Evolutionary conservation across 192 early-diverging fungal genomes (phyloP).

Genomic region (Haplosporangium gracile): DNA sequence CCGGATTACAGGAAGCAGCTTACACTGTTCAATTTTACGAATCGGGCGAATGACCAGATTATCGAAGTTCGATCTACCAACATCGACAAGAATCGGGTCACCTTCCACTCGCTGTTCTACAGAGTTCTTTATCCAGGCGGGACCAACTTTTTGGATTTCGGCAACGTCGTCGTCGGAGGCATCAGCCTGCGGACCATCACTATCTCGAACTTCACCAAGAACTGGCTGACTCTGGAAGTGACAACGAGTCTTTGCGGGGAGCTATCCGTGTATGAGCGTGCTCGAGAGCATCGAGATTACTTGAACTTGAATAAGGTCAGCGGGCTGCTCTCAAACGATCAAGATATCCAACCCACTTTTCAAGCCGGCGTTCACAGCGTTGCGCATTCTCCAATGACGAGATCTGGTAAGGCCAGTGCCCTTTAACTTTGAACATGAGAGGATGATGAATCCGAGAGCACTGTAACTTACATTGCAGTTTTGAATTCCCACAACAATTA

Average conservation of each 20-base stretch:
- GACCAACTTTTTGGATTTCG: conserved; percentile 97
- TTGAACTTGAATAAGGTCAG: conserved; percentile 21
- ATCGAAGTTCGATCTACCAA: conserved; percentile 94
- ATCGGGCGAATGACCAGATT: conserved; percentile 90
- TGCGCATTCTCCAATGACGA: neutral
- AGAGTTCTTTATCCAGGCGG: conserved; percentile 87
- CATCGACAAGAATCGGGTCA: conserved; percentile 96
- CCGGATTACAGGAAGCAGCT: conserved; percentile 98
- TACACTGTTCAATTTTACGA: conserved; percentile 91
- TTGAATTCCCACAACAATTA: neutral
- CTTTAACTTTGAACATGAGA: neutral
- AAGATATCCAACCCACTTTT: neutral
- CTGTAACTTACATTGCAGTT: neutral
- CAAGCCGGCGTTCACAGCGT: neutral
- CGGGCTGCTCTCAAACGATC: conserved; percentile 6
- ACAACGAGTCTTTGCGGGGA: conserved; percentile 61
- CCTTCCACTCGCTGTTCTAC: conserved; percentile 97
- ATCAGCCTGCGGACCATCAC: conserved; percentile 81
- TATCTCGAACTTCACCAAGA: conserved; percentile 86
- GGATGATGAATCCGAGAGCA: neutral
- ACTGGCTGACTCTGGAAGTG: conserved; percentile 60
- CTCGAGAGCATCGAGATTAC: conserved; percentile 34
- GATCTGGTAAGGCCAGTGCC: conserved; percentile 4
- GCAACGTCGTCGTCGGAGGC: conserved; percentile 86
- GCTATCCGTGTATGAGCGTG: conserved; percentile 55